A percentile compares a stretch with the other conserved stretches of the same genome.
Evolutionary conservation across 1,284 basidiomycete species (phyloP).

Genomic region (Fomitopsis betulina): DNA sequence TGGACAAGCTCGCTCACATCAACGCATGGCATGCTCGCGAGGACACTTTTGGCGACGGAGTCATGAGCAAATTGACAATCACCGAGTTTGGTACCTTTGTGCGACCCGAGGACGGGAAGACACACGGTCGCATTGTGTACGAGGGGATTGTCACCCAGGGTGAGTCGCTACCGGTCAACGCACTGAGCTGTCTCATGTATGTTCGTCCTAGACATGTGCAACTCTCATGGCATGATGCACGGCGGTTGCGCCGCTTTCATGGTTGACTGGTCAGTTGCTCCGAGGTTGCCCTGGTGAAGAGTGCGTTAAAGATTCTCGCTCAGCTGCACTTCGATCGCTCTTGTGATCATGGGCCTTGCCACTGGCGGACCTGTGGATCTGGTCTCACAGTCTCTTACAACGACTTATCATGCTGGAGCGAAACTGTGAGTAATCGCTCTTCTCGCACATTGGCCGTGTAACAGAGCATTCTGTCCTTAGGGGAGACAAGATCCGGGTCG

Average conservation of each 20-base stretch:
- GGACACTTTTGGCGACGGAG: constrained; percentile 7
- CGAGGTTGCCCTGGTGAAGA: no score
- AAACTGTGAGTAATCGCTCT: constrained; percentile 14
- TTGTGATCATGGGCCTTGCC: constrained; percentile 2
- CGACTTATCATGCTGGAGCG: constrained; percentile 4
- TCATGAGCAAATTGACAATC: constrained; percentile 8
- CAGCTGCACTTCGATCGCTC: constrained; percentile 6
- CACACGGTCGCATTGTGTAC: constrained; percentile 14
- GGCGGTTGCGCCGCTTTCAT: constrained; percentile 12
- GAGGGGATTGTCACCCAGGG: constrained; percentile 14
- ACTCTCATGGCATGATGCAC: constrained; percentile 9
- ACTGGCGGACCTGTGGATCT: background rate
- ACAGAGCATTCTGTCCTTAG: background rate
- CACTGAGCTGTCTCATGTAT: background rate
- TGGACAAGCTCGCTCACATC: constrained; percentile 9
- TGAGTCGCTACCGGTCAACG: background rate
- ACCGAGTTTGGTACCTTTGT: constrained; percentile 12
- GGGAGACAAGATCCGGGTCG: background rate
- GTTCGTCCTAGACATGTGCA: constrained; percentile 11
- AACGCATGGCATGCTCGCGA: background rate
- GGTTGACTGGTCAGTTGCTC: constrained; percentile 10
- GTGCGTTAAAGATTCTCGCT: background rate
- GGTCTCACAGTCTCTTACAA: constrained; percentile 8
- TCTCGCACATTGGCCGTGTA: background rate
- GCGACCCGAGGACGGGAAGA: constrained; percentile 14